A percentile compares a stretch with the other conserved stretches of the same genome.
phyloP scores from a whole-genome alignment of 257 asterid genomes.

The Ilex aquifolium region DNA sequence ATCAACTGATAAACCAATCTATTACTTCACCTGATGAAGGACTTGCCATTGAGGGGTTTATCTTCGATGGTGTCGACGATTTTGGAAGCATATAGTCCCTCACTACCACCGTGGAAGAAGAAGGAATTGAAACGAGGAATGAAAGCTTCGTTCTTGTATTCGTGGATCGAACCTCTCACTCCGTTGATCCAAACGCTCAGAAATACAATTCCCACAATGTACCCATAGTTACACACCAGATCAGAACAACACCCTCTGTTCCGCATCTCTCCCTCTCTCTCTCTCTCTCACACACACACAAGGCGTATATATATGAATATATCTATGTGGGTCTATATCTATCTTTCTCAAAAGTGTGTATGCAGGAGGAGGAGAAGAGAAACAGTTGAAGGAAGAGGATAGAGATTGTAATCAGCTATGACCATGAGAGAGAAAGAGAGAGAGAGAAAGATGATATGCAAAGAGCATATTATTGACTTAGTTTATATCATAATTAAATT shows the following conservation, averaged over 20 bases:
- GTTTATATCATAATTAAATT: too few relatives aligned
- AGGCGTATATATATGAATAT: too few relatives aligned
- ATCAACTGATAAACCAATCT: slow-evolving; percentile 1
- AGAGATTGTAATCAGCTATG: too few relatives aligned
- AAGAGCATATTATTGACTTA: too few relatives aligned
- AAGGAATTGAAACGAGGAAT: slow-evolving; percentile 80
- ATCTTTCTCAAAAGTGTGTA: too few relatives aligned
- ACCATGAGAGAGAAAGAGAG: too few relatives aligned
- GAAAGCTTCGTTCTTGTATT: slow-evolving; percentile 73
- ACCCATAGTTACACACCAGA: not conserved
- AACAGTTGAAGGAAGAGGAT: too few relatives aligned
- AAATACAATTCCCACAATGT: slow-evolving; percentile 20
- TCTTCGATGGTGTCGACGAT: slow-evolving; percentile 27
- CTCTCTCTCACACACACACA: not conserved
- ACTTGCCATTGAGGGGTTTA: slow-evolving; percentile 78
- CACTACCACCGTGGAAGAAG: slow-evolving; percentile 97
- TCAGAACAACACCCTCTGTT: not conserved
- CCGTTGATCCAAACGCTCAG: slow-evolving; percentile 22
- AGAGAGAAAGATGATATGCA: too few relatives aligned
- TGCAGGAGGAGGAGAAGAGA: too few relatives aligned
- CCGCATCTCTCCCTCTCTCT: not conserved
- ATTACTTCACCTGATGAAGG: slow-evolving; percentile 68
- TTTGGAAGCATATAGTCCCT: slow-evolving; percentile 91
- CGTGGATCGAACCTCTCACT: slow-evolving; percentile 90
- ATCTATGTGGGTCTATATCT: too few relatives aligned